Evolutionary conservation across 2,329 filamentous ascomycete genomes (phyloP).

Genomic region (Erysiphe pulchra): DNA sequence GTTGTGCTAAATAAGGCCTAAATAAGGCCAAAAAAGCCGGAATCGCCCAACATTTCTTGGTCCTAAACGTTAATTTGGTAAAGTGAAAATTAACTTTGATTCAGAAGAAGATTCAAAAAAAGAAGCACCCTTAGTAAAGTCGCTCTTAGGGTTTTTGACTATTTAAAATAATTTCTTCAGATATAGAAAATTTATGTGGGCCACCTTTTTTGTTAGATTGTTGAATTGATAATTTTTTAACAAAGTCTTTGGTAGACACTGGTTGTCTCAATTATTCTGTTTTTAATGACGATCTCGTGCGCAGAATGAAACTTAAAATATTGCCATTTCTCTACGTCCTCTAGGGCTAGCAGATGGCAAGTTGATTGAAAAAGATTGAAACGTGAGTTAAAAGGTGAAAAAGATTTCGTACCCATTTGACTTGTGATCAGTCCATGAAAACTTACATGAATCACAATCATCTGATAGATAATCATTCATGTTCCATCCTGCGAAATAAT

Average conservation of each 20-base stretch:
- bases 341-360: background rate
- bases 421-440: too few relatives aligned
- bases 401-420: too few relatives aligned
- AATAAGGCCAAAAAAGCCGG: too few relatives aligned
- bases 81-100: too few relatives aligned
- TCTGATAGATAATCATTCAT: too few relatives aligned
- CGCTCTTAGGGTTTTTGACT: background rate
- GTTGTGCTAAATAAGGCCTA: too few relatives aligned
- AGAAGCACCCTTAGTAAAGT: background rate
- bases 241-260: background rate
- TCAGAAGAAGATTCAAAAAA: background rate
- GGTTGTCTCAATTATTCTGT: background rate
- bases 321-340: background rate
- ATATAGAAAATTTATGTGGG: background rate
- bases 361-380: too few relatives aligned
- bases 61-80: too few relatives aligned
- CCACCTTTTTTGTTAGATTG: background rate
- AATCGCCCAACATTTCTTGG: too few relatives aligned
- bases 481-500: too few relatives aligned
- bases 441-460: too few relatives aligned
- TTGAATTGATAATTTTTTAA: constrained; percentile 1
- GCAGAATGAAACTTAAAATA: background rate
- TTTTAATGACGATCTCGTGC: constrained; percentile 1
- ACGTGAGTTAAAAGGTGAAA: too few relatives aligned
- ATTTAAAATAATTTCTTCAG: background rate